Evolutionary conservation across 2,329 filamentous ascomycete genomes (phyloP).

Genomic region (Fusarium caatingaense): DNA sequence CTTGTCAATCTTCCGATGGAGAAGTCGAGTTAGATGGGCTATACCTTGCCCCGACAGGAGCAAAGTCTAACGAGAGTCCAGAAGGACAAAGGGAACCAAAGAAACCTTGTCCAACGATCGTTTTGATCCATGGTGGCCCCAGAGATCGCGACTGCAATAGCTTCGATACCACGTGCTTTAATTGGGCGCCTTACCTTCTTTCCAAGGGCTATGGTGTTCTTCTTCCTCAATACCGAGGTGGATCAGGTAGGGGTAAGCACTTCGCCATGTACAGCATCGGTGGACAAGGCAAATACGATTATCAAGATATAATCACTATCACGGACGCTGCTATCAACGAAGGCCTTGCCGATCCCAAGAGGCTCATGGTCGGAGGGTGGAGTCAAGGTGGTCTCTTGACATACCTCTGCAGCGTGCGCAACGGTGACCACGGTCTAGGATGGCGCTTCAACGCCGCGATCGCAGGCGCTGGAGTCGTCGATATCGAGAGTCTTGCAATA

Average conservation of each 20-base stretch:
- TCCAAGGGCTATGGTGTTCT: constrained; percentile 53
- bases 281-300: constrained; percentile 51
- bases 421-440: constrained; percentile 47
- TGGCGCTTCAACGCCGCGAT: constrained; percentile 54
- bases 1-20: constrained; percentile 21
- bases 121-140: constrained; percentile 31
- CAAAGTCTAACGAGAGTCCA: too few relatives aligned
- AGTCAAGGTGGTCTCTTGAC: constrained; percentile 54
- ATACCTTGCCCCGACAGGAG: background rate
- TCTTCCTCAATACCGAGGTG: constrained; percentile 54
- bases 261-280: constrained; percentile 48
- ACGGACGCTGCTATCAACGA: constrained; percentile 49
- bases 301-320: constrained; percentile 52
- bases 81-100: too few relatives aligned
- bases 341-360: constrained; percentile 47
- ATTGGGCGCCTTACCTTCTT: constrained; percentile 50
- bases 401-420: constrained; percentile 52
- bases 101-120: constrained; percentile 26
- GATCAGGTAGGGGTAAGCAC: constrained; percentile 47
- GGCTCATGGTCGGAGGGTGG: constrained; percentile 52
- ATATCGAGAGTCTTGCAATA: constrained; percentile 52
- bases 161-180: constrained; percentile 46
- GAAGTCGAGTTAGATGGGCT: constrained; percentile 29
- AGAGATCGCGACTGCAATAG: constrained; percentile 17
- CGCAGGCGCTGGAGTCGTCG: constrained; percentile 52